phyloP scores from a whole-genome alignment of 148 eudicot species.

The Persicaria maculosa region DNA sequence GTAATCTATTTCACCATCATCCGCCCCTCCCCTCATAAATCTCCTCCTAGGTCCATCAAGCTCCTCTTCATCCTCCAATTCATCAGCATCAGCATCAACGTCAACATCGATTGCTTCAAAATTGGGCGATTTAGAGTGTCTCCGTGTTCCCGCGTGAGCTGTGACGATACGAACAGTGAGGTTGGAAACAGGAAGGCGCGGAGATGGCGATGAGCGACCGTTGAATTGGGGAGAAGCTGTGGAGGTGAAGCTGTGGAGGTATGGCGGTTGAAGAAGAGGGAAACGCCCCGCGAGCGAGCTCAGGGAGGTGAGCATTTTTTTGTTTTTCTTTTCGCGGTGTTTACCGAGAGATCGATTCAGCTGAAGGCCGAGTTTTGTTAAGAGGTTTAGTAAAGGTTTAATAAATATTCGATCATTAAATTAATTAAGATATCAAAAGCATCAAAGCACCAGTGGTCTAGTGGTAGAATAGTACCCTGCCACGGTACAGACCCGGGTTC shows the following conservation, averaged over 20 bases:
- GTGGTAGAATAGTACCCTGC: slow-evolving; percentile 75
- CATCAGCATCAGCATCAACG: slow-evolving; percentile 17
- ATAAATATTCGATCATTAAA: no score
- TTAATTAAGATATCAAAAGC: not conserved
- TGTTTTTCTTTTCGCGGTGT: no score
- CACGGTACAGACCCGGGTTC: slow-evolving; percentile 56
- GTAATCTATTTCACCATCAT: slow-evolving; percentile 39
- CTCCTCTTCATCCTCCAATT: slow-evolving; percentile 40
- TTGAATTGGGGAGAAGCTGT: not conserved
- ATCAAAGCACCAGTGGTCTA: slow-evolving; percentile 20
- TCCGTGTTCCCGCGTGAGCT: not conserved
- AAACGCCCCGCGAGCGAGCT: not conserved
- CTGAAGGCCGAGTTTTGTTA: no score
- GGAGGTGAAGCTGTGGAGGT: not conserved
- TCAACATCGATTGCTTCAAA: not conserved
- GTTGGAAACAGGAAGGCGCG: not conserved
- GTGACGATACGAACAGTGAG: not conserved
- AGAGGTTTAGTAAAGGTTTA: no score
- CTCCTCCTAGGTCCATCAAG: slow-evolving; percentile 31
- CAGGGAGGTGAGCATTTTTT: not conserved
- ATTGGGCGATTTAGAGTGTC: slow-evolving; percentile 1
- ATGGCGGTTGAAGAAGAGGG: slow-evolving; percentile 3
- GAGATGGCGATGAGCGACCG: not conserved
- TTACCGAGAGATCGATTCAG: no score
- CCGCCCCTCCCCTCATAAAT: slow-evolving; percentile 31